Percentiles rank a stretch among this genome's conserved stretches.
These are phyloP conservation scores for Capsicum rhomboideum DNA, from an alignment of 257 asterid species.

Conservation along the genomic window DNA sequence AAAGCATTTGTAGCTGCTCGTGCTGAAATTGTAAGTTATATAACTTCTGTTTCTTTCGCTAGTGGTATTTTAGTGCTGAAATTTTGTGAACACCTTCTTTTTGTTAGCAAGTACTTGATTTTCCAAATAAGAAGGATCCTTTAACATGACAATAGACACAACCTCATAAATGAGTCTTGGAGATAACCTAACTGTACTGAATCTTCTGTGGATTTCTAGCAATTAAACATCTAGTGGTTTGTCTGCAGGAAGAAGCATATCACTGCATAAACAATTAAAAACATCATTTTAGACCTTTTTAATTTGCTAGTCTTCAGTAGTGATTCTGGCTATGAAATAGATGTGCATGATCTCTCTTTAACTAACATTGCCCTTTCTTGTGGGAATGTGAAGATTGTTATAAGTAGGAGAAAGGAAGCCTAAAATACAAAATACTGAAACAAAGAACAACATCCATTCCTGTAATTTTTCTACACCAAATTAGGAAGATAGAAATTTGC, in stretches of 20 bases:
- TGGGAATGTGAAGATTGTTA: conserved; percentile 33
- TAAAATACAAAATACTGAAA: conserved; percentile 39
- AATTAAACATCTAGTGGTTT: conserved; percentile 65
- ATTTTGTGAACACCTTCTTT: too few species aligned
- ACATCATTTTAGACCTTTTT: neutral
- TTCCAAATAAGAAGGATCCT: conserved; percentile 57
- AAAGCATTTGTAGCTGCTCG: too few species aligned
- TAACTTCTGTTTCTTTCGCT: too few species aligned
- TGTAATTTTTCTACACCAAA: conserved; percentile 3
- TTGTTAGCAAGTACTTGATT: conserved; percentile 7
- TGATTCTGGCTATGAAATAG: conserved; percentile 25
- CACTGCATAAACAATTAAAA: conserved; percentile 34
- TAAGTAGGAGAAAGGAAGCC: conserved; percentile 24
- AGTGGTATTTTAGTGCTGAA: too few species aligned
- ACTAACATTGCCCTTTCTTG: conserved; percentile 29
- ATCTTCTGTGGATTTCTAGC: conserved; percentile 74
- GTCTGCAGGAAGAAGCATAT: conserved; percentile 34
- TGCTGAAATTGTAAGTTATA: too few species aligned
- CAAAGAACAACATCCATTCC: conserved; percentile 39
- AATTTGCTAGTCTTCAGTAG: conserved; percentile 3
- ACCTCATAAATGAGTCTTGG: conserved; percentile 46
- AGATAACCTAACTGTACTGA: conserved; percentile 45
- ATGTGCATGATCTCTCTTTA: conserved; percentile 27
- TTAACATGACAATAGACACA: conserved; percentile 42
- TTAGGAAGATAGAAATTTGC: neutral